Evolutionary conservation across 2,329 filamentous ascomycete species (phyloP).

Genomic region (Alternaria solani): DNA sequence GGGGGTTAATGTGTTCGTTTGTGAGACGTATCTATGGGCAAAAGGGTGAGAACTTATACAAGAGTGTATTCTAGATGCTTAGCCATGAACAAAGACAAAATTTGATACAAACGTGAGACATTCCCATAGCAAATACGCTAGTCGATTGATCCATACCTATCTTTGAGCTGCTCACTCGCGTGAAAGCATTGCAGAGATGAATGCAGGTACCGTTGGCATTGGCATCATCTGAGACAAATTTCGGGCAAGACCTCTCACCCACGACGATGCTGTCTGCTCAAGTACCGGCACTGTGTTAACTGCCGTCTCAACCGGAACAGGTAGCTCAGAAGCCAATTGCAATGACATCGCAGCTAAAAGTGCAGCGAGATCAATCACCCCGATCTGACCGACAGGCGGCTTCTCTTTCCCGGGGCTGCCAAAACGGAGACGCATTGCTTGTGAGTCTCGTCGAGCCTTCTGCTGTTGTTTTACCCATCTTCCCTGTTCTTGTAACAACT

Average conservation of each 20-base stretch:
- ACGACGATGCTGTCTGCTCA: background rate
- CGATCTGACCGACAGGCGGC: background rate
- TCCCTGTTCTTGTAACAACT: background rate
- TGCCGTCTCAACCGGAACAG: background rate
- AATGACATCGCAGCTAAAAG: background rate
- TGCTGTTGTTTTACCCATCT: background rate
- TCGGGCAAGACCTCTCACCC: background rate
- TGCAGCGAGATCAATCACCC: background rate
- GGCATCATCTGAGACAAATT: background rate
- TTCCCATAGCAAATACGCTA: background rate
- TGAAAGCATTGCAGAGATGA: background rate
- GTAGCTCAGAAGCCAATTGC: background rate
- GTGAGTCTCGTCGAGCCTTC: background rate
- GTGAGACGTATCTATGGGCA: background rate
- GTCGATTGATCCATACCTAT: background rate
- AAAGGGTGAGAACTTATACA: background rate
- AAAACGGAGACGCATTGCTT: background rate
- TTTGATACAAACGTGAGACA: background rate
- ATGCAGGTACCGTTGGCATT: background rate
- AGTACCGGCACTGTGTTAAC: background rate
- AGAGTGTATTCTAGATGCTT: background rate
- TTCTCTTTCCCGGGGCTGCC: accelerated
- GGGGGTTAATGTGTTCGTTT: background rate
- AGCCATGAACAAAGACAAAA: background rate
- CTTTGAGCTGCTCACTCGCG: background rate